Evolutionary conservation across 371 early-diverging fungal species (phyloP).

Genomic region (Mortierella sp.): DNA sequence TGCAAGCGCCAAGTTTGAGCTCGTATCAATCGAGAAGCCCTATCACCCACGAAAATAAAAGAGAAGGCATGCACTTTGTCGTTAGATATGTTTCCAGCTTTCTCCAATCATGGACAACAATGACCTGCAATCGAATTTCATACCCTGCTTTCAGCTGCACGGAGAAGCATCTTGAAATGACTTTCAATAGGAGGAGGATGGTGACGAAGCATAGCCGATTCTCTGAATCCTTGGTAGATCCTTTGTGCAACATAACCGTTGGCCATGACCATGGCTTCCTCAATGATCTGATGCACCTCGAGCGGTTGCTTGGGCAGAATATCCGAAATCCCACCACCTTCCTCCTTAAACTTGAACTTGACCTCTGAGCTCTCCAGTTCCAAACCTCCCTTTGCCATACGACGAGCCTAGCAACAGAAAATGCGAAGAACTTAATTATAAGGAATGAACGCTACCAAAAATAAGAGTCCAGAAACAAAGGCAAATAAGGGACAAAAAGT

Average conservation of each 20-base stretch:
- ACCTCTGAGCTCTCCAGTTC: slow-evolving; percentile 83
- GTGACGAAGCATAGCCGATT: slow-evolving; percentile 89
- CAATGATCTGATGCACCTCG: slow-evolving; percentile 96
- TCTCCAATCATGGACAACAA: neutral
- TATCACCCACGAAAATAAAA: slow-evolving; percentile 21
- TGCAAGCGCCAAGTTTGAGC: slow-evolving; percentile 77
- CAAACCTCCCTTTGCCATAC: slow-evolving; percentile 75
- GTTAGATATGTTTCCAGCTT: neutral
- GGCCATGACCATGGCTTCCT: slow-evolving; percentile 99
- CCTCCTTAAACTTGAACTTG: slow-evolving; percentile 77
- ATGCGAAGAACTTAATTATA: slow-evolving; percentile 4
- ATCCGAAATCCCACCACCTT: slow-evolving; percentile 73
- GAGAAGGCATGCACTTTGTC: neutral
- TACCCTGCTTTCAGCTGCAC: slow-evolving; percentile 73
- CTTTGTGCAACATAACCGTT: slow-evolving; percentile 94
- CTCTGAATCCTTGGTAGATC: slow-evolving; percentile 84
- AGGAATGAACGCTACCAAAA: neutral
- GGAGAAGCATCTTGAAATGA: slow-evolving; percentile 78
- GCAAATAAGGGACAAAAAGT: neutral
- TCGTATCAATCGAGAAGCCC: slow-evolving; percentile 74
- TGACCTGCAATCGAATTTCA: neutral
- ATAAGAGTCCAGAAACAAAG: neutral
- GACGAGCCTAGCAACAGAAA: slow-evolving; percentile 57
- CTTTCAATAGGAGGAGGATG: slow-evolving; percentile 81
- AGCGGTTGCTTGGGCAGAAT: slow-evolving; percentile 83